These are phyloP conservation scores for Marchantia polymorpha DNA, from an alignment of 225 moss, liverwort and hornwort genomes.

Conservation along the genomic window DNA sequence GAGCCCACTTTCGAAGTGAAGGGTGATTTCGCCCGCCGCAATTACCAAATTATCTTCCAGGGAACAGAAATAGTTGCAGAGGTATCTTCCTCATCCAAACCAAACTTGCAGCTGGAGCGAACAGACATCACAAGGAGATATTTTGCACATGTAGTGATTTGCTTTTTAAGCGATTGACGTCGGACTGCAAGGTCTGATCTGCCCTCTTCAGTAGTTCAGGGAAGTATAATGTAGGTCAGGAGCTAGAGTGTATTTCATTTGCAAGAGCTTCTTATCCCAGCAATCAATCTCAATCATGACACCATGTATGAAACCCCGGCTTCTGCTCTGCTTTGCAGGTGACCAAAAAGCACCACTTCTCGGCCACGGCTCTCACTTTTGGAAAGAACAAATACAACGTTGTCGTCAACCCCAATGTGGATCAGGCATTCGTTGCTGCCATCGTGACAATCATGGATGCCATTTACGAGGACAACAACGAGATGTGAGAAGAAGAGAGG, in stretches of 20 bases:
- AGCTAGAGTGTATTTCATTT: too few species aligned
- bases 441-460: constrained; percentile 26
- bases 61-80: constrained; percentile 27
- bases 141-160: too few species aligned
- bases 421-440: constrained; percentile 28
- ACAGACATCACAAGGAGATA: too few species aligned
- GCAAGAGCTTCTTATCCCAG: too few species aligned
- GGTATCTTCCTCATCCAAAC: neutral
- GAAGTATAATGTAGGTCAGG: neutral
- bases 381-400: constrained; percentile 38
- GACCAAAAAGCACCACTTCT: constrained; percentile 13
- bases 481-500: neutral
- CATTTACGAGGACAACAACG: constrained; percentile 22
- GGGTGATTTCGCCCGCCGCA: constrained; percentile 31
- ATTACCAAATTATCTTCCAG: constrained; percentile 21
- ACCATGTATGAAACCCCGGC: neutral
- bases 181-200: too few species aligned
- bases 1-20: constrained; percentile 22
- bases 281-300: too few species aligned
- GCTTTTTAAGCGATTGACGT: neutral
- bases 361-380: neutral
- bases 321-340: constrained; percentile 22
- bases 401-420: constrained; percentile 19
- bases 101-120: too few species aligned
- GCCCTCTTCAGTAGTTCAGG: too few species aligned